Evolutionary conservation across 2,329 filamentous ascomycete species (phyloP).

Genomic region (Bipolaris cookei): DNA sequence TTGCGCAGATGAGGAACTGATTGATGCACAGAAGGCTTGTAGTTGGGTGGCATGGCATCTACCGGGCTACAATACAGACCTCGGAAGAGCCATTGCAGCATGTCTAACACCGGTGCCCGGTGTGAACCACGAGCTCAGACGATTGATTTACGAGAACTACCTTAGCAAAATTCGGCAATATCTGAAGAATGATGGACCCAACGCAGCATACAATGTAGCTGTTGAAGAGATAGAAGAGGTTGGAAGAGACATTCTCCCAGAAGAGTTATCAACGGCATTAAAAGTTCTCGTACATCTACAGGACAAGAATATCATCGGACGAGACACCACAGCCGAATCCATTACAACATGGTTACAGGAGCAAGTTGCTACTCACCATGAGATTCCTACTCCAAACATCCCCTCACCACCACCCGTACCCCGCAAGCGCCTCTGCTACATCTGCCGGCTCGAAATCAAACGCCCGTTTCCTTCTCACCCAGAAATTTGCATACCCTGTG

Average conservation of each 20-base stretch:
- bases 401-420: slow-evolving; percentile 5
- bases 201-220: background rate
- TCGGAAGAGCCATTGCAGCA: slow-evolving; percentile 3
- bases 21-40: slow-evolving; percentile 11
- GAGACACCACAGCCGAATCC: slow-evolving; percentile 7
- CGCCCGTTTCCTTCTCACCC: slow-evolving; percentile 9
- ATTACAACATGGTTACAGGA: background rate
- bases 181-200: background rate
- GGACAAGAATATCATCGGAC: slow-evolving; percentile 4
- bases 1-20: slow-evolving; percentile 12
- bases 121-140: slow-evolving; percentile 3
- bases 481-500: slow-evolving; percentile 17
- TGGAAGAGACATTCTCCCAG: background rate
- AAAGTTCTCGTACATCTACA: slow-evolving; percentile 12
- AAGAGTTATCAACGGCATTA: slow-evolving; percentile 11
- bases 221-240: background rate
- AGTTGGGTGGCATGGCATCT: slow-evolving; percentile 19
- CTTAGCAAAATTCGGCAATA: background rate
- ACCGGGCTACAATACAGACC: background rate
- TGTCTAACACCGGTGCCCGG: background rate
- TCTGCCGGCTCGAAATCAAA: slow-evolving; percentile 12
- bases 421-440: slow-evolving; percentile 16
- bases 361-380: background rate
- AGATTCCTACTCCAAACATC: background rate
- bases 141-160: slow-evolving; percentile 4